Base-by-base conservation (phyloP, 208 protist species). In the Kentomonas sorsogonicus region DNA sequence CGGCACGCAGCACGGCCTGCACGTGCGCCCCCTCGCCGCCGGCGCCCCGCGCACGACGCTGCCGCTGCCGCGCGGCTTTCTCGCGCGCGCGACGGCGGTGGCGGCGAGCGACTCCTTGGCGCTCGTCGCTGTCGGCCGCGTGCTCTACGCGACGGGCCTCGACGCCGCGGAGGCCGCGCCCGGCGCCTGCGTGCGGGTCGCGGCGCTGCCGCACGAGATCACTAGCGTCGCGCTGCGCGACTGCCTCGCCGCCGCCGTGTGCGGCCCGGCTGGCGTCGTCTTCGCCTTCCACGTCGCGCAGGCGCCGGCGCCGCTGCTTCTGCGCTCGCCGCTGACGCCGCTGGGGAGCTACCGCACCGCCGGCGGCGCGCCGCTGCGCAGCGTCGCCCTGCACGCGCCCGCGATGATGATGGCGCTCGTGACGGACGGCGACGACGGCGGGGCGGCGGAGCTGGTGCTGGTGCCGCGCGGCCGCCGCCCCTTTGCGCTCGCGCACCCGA, bases 361-460 rank as follows among this genome's bases (percentile, higher is more conserved):
- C 48, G 31, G 69, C 9, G 62, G 63, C 2, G 72, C 80, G n/a
- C 46, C 66, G 5, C 56, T 88, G 25, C 63, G 47, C 22, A 67
- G 67, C 45, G 61, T 84, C 26, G 70, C 65, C 25, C 56, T 91
- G 25, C 72, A 80, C 43, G 63, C 59, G 27, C 38, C 52, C 11
- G 66, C 77, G 13, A 52, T 61, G 30, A 46, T 80, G 26, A 64
- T 91, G 64, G 67, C 67, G 15, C 56, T 91, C n/a, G 84, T 88
- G 25, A 70, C 74, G 43, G 44, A 56, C 22, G 75, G 57, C 39
- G 72, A 77, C 47, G 44, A 56, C 22, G 75, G 57, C 39, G 80
- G 80, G 15, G 67, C 61, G 11, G 78, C 82, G 20, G 84, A 91
- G 66, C 68, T 91, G 13, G 77, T 78, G 11, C 52, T 66, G 58